Conservation (phyloP, 768 basidiomycete species). For the Lactarius evosmus region DNA sequence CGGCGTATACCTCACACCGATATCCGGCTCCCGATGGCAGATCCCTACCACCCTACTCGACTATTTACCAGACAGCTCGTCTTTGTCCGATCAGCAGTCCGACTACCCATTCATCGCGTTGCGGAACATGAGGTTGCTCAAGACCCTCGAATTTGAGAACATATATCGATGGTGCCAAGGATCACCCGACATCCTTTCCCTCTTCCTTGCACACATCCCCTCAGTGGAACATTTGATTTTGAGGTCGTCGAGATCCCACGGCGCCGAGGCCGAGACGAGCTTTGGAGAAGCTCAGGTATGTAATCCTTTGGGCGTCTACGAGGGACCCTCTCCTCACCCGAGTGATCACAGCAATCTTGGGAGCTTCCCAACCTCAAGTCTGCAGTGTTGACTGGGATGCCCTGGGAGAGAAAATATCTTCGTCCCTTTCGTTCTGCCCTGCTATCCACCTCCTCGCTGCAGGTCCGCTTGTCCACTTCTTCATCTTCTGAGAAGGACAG, state of each 20-base stretch:
- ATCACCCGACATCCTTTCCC: constrained; percentile 20
- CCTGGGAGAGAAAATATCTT: constrained; percentile 21
- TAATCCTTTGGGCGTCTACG: neutral
- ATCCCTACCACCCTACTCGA: constrained; percentile 12
- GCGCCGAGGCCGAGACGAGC: constrained; percentile 1
- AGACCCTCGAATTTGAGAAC: constrained; percentile 20
- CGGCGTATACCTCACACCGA: neutral
- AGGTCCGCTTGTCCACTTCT: constrained; percentile 1
- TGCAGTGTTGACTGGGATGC: constrained; percentile 22
- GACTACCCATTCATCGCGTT: constrained; percentile 15
- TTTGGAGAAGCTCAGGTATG: constrained; percentile 4
- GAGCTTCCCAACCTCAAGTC: constrained; percentile 23
- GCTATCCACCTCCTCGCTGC: constrained; percentile 7
- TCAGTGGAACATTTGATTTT: constrained; percentile 21
- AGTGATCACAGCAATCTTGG: constrained; percentile 4
- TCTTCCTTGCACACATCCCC: constrained; percentile 21
- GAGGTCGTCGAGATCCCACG: constrained; percentile 16
- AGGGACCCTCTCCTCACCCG: neutral
- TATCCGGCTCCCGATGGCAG: constrained; percentile 9
- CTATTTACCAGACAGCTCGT: neutral
- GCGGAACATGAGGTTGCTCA: constrained; percentile 21
- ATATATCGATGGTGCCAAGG: constrained; percentile 17
- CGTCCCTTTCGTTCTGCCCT: constrained; percentile 15
- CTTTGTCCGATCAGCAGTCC: neutral
- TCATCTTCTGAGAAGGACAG: neutral